Percentiles rank a stretch among this genome's conserved stretches.
Evolutionary conservation across 148 eudicot species (phyloP).

Genomic region (Cornus controversa): DNA sequence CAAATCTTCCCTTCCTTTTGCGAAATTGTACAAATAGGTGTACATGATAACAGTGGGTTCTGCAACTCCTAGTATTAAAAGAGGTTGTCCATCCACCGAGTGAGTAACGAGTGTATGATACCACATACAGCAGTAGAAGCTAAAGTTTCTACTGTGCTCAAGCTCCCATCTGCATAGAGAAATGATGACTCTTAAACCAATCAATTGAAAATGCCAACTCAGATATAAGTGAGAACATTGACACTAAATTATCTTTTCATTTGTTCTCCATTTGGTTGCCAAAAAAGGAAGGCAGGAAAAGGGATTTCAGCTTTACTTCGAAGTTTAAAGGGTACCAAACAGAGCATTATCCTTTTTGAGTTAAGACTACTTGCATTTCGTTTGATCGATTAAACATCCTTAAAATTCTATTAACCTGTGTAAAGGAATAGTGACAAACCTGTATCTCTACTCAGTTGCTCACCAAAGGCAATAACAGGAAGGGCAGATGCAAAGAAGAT

Average conservation of each 20-base stretch:
- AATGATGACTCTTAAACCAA: background rate
- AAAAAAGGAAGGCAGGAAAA: too few species aligned
- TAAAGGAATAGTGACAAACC: conserved; percentile 20
- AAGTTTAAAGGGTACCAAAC: too few species aligned
- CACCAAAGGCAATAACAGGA: conserved; percentile 64
- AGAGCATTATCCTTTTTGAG: too few species aligned
- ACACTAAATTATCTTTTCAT: too few species aligned
- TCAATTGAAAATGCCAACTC: background rate
- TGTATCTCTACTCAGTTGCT: conserved; percentile 50
- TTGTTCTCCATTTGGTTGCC: too few species aligned
- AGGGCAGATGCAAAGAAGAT: conserved; percentile 66
- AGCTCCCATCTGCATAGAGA: conserved; percentile 27
- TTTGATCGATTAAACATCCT: too few species aligned
- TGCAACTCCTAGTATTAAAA: conserved; percentile 53
- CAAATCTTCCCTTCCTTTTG: conserved; percentile 26
- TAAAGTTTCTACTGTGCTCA: conserved; percentile 46
- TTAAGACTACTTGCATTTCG: too few species aligned
- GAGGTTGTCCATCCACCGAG: conserved; percentile 70
- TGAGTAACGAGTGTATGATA: conserved; percentile 39
- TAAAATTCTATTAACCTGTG: too few species aligned
- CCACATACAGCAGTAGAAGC: conserved; percentile 57
- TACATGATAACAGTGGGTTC: conserved; percentile 66
- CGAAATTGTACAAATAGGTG: conserved; percentile 43
- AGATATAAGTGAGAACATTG: too few species aligned
- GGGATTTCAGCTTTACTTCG: too few species aligned